A percentile compares a stretch with the other conserved stretches of the same genome.
Evolutionary conservation across 108 stramenopile species (phyloP).

Genomic region (Parmales sp.): DNA sequence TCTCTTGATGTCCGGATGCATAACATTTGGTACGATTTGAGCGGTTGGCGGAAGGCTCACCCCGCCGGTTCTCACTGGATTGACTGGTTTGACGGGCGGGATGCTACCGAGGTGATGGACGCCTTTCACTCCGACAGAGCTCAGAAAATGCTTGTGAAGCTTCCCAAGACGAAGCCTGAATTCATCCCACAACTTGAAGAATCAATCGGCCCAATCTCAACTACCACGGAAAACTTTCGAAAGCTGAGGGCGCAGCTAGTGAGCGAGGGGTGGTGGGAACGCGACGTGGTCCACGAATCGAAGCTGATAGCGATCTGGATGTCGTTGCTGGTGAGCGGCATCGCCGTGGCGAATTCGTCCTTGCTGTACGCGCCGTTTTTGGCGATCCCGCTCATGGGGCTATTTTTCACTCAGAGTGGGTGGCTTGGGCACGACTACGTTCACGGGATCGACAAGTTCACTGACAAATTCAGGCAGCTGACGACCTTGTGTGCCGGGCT

Average conservation of each 20-base stretch:
- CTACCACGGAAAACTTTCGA: slow-evolving; percentile 66
- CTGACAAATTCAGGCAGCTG: neutral
- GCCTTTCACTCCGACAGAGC: slow-evolving; percentile 75
- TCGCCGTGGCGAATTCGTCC: slow-evolving; percentile 33
- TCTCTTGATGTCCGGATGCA: slow-evolving; percentile 71
- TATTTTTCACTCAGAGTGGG: slow-evolving; percentile 76
- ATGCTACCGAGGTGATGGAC: slow-evolving; percentile 89
- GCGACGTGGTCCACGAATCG: slow-evolving; percentile 61
- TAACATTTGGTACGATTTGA: slow-evolving; percentile 75
- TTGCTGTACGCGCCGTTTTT: slow-evolving; percentile 22
- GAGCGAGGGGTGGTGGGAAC: slow-evolving; percentile 75
- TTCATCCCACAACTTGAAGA: slow-evolving; percentile 34
- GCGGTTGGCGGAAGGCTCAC: slow-evolving; percentile 82
- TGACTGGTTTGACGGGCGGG: slow-evolving; percentile 80
- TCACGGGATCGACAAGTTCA: slow-evolving; percentile 61
- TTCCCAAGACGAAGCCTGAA: slow-evolving; percentile 44
- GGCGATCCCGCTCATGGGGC: slow-evolving; percentile 36
- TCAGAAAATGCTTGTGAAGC: slow-evolving; percentile 55
- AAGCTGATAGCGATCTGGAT: slow-evolving; percentile 60
- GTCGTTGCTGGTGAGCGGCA: slow-evolving; percentile 44
- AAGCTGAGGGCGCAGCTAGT: slow-evolving; percentile 61
- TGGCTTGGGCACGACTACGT: slow-evolving; percentile 89
- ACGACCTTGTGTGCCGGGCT: neutral
- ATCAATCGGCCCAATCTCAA: slow-evolving; percentile 34
- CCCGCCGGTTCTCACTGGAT: slow-evolving; percentile 86